Evolutionary conservation across 108 stramenopile genomes (phyloP), one percentile per base, ranked within the genome.

Genomic region (Skeletonema grethae): DNA sequence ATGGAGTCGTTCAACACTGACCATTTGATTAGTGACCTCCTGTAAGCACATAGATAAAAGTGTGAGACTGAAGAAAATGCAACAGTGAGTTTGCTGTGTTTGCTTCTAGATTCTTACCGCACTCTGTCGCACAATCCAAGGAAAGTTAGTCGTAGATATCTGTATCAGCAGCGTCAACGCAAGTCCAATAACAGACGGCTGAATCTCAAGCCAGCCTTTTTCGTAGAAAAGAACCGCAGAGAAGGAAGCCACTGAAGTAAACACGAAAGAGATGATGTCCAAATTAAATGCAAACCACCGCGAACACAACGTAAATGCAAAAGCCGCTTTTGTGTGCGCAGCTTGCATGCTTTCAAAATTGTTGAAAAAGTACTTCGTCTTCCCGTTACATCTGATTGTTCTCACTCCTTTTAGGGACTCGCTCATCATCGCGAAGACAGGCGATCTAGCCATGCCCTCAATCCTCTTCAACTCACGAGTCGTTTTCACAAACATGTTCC

Each of bases 1-100:
- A 15, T 85, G 60, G 10, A 95, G 87, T 24, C 94, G 81, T 75
- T 95, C 94, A 11, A 97, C 92, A 20, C 88, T 82, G 35, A 97
- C 91, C 91, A 99, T 97, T 55, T 94, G 94, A 62, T 95, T 95
- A 24, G 89, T 90, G 7, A 97, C 92, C 75, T 97, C 97, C 87
- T 85, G 0, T 72, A 82, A 9, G 85, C 82, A 62, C 25, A 28
- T 0, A 28, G 1, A 28, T 28, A 28, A 28, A 57, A 50, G 24
- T 85, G 34, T 80, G 57, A 61, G 64, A n/a, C 82, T 70, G 16
- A 86, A 73, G 50, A 89, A 38, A 89, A 89, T 6, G 83, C 81
- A 15, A 89, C 57, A 10, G 76, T 82, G n/a, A 89, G 9, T 12
- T 11, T 39, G 38, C 38, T 39, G 12, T 39, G 10, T 39, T 13